Evolutionary conservation across 2,329 filamentous ascomycete genomes (phyloP).

Genomic region (Epichloe sylvatica): DNA sequence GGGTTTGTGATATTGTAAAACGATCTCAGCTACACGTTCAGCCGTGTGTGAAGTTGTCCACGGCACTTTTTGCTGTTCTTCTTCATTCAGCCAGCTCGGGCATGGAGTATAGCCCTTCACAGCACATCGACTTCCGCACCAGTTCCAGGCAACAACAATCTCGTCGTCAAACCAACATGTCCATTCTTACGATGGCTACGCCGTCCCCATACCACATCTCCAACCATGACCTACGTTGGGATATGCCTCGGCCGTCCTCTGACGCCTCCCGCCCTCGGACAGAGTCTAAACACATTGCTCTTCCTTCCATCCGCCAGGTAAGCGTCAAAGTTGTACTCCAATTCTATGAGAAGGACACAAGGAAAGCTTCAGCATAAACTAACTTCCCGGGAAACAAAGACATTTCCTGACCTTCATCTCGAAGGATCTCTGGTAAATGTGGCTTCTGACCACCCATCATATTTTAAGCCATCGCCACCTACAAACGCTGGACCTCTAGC

Average conservation of each 20-base stretch:
- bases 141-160: constrained; percentile 13
- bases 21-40: background rate
- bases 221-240: constrained; percentile 26
- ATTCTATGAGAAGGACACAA: background rate
- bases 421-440: constrained; percentile 6
- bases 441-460: background rate
- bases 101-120: constrained; percentile 29
- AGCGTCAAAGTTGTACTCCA: constrained; percentile 1
- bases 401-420: constrained; percentile 30
- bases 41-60: background rate
- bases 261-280: constrained; percentile 22
- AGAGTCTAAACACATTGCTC: constrained; percentile 27
- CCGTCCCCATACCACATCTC: constrained; percentile 28
- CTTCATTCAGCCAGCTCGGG: constrained; percentile 7
- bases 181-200: constrained; percentile 34
- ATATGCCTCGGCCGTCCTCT: constrained; percentile 18
- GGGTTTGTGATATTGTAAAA: background rate
- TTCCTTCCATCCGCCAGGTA: constrained; percentile 43
- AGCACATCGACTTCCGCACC: constrained; percentile 17
- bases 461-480: background rate
- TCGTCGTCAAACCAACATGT: constrained; percentile 28
- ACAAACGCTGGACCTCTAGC: constrained; percentile 9
- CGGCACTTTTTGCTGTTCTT: background rate
- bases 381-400: constrained; percentile 20
- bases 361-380: background rate